A percentile compares a stretch with the other conserved stretches of the same genome.
Evolutionary conservation across 2,329 filamentous ascomycete species (phyloP).

Genomic region (Alternaria novae-zelandiae): DNA sequence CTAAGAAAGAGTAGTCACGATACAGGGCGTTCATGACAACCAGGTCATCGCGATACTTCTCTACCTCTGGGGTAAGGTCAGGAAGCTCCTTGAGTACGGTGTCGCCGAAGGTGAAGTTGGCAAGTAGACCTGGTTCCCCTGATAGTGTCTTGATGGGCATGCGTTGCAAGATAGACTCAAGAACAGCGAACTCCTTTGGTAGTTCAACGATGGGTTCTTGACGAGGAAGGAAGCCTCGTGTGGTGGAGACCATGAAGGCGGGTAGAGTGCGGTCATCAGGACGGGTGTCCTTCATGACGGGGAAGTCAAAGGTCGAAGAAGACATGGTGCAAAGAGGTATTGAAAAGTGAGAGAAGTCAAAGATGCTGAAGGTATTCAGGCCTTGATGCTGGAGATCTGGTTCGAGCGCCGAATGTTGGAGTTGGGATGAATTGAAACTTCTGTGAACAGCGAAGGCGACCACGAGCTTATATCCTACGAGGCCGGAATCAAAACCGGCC

Average conservation of each 20-base stretch:
- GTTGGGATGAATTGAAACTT: conserved; percentile 9
- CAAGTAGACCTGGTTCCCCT: conserved; percentile 79
- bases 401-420: conserved; percentile 3
- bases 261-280: conserved; percentile 69
- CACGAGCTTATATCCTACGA: conserved; percentile 39
- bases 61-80: conserved; percentile 75
- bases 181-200: conserved; percentile 73
- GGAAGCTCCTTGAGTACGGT: conserved; percentile 76
- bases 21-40: conserved; percentile 85
- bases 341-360: conserved; percentile 1
- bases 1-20: conserved; percentile 89
- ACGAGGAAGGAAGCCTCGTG: conserved; percentile 76
- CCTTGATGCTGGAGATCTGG: conserved; percentile 1
- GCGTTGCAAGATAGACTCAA: conserved; percentile 74
- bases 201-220: conserved; percentile 59
- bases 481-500: conserved; percentile 45
- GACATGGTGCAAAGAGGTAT: conserved; percentile 49
- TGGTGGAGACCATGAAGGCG: conserved; percentile 80
- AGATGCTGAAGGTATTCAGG: not conserved
- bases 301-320: conserved; percentile 55
- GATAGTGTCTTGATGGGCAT: conserved; percentile 80
- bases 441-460: conserved; percentile 16
- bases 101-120: conserved; percentile 74
- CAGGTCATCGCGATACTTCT: conserved; percentile 74
- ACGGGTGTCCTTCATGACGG: conserved; percentile 68